Conservation (phyloP, 2,329 filamentous ascomycete genomes). For the Didymella lethalis region DNA sequence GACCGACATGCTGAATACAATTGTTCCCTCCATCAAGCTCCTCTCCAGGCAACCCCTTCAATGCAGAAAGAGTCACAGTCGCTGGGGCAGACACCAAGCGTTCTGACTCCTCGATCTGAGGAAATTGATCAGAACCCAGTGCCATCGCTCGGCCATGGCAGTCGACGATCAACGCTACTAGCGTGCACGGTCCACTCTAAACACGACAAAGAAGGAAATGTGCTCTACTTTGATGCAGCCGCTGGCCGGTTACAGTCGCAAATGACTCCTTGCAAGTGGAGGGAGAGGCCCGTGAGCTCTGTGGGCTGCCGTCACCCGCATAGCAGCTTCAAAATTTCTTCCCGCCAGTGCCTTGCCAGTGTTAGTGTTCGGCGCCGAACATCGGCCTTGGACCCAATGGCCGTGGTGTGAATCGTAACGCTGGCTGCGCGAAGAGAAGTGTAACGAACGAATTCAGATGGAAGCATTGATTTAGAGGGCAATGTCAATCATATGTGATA, state of each 20-base stretch:
- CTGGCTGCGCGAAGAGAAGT: not conserved
- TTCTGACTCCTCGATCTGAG: conserved; percentile 23
- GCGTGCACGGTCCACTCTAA: conserved; percentile 13
- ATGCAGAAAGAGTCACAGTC: not conserved
- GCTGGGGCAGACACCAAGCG: not conserved
- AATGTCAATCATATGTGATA: not conserved
- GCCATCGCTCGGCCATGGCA: conserved; percentile 16
- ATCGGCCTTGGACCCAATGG: conserved; percentile 24
- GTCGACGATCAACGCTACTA: conserved; percentile 18
- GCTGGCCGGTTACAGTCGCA: conserved; percentile 18
- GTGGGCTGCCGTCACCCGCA: conserved; percentile 18
- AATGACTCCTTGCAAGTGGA: conserved; percentile 21
- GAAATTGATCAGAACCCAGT: conserved; percentile 12
- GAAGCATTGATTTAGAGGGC: not conserved
- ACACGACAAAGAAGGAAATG: conserved; percentile 15
- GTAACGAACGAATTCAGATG: not conserved
- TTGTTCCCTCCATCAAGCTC: not conserved
- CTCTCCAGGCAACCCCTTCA: not conserved
- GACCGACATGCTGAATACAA: not conserved
- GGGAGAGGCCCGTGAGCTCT: conserved; percentile 16
- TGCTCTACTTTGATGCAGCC: conserved; percentile 16
- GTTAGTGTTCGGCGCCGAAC: conserved; percentile 30
- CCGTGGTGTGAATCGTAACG: conserved; percentile 14
- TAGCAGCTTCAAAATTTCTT: conserved; percentile 35
- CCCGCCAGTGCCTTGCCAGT: conserved; percentile 29